A percentile compares a stretch with the other conserved stretches of the same genome.
phyloP scores from a whole-genome alignment of 441 rosid species.

The Corymbia calophylla region DNA sequence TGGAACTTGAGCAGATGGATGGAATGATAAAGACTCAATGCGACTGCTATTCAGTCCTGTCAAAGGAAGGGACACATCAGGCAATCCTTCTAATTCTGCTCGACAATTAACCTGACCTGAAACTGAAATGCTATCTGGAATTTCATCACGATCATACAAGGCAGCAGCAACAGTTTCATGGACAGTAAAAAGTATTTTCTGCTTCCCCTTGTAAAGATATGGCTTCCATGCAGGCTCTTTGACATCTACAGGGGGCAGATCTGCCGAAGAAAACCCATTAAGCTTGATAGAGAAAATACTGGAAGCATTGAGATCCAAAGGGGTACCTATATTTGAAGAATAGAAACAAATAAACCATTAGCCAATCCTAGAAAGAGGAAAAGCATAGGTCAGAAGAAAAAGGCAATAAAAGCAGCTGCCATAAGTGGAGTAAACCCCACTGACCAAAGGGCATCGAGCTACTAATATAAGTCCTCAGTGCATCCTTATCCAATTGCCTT shows the following conservation, averaged over 20 bases:
- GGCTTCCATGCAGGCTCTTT: slow-evolving; percentile 98
- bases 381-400: background rate
- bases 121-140: slow-evolving; percentile 71
- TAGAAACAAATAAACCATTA: background rate
- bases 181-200: slow-evolving; percentile 68
- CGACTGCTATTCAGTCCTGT: slow-evolving; percentile 55
- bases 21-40: slow-evolving; percentile 76
- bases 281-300: slow-evolving; percentile 55
- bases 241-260: slow-evolving; percentile 64
- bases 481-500: slow-evolving; percentile 75
- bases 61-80: slow-evolving; percentile 87
- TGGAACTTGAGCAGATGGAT: slow-evolving; percentile 89
- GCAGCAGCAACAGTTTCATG: slow-evolving; percentile 78
- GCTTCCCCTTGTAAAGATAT: slow-evolving; percentile 84
- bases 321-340: slow-evolving; percentile 49
- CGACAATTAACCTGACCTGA: slow-evolving; percentile 91
- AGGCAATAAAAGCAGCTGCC: background rate
- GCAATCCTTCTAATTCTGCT: slow-evolving; percentile 90
- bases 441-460: slow-evolving; percentile 89
- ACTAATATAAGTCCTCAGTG: slow-evolving; percentile 64
- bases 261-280: slow-evolving; percentile 79
- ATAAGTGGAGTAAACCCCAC: slow-evolving; percentile 31
- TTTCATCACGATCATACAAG: slow-evolving; percentile 85
- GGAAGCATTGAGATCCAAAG: slow-evolving; percentile 72
- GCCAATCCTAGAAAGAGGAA: background rate